Evolutionary conservation across 2,329 filamentous ascomycete genomes (phyloP), one percentile per base, ranked within the genome.

Genomic region (Diaporthe humulicola): DNA sequence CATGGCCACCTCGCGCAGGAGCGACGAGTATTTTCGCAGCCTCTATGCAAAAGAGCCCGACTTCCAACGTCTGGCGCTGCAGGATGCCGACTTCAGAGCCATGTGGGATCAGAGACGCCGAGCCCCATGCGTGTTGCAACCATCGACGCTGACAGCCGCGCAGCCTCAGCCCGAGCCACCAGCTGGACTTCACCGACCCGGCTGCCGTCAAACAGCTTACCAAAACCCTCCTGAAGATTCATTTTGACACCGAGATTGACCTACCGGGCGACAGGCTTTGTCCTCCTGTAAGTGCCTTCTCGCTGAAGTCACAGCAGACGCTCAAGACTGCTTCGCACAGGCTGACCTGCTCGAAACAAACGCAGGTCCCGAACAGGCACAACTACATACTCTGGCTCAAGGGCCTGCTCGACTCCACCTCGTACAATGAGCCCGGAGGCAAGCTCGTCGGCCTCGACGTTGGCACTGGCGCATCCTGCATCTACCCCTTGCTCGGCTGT

Each of bases 301-400:
- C 36, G 4, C 5, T 12, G 12, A 48, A n/a, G 8, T 10, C 3
- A 22, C 58, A 30, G 42, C 50, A 30, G 45, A 42, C 57, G 14
- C 60, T 30, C 33, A 7, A 50, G 33, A 30, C 40, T n/a, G 42
- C 45, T 40, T 70, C 22, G 25, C 42, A 6, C 4, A 38, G 72
- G 45, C 75, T 76, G 56, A 76, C 45, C 45, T 45, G 48, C 19
- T 19, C 28, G 6, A 28, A 15, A n/a, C 42, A 15, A 52, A 15
- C n/a, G 30, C 76, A 90, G 89, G 87, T 91, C 2, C 88, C 89
- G 0, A 90, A 90, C 76, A 91, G 95, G 67, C 93, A 97, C 82
- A 97, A 96, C 80, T 99, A 99, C 82, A 91, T 98, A 28, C 86
- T 96, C 12, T 98, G 96, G 95, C 86, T 98, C 1, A 95, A 98